phyloP scores from a whole-genome alignment of 306 rosid genomes.

The Castanea mollissima region DNA sequence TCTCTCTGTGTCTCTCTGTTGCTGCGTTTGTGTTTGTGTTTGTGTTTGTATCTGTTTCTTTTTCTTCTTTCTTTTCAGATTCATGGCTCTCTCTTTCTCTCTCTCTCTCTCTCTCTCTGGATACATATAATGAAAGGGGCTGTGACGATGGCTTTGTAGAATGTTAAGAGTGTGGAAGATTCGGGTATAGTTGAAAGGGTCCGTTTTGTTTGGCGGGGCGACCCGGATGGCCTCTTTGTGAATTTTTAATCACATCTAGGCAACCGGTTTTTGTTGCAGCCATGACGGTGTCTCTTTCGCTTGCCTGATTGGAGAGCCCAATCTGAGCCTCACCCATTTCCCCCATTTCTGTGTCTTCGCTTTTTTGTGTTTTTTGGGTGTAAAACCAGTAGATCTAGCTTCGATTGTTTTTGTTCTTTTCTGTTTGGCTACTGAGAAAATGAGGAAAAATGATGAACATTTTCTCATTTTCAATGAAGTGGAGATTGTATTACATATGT shows the following conservation, averaged over 20 bases:
- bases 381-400: neutral
- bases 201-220: constrained; percentile 37
- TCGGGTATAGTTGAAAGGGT: neutral
- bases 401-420: neutral
- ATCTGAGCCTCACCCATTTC: neutral
- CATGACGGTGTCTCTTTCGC: neutral
- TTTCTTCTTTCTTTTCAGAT: neutral
- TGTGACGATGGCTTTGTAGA: constrained; percentile 34
- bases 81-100: neutral
- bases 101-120: neutral
- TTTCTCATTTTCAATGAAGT: no score
- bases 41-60: neutral
- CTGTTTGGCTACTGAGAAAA: neutral
- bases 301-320: neutral
- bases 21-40: no score
- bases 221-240: constrained; percentile 13
- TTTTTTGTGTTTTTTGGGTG: no score
- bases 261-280: constrained; percentile 1
- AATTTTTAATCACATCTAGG: neutral
- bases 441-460: neutral
- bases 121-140: constrained; percentile 10
- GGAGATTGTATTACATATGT: no score
- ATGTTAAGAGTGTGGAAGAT: constrained; percentile 38
- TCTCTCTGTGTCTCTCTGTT: neutral
- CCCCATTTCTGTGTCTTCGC: neutral